Base-by-base conservation (phyloP, 2,329 filamentous ascomycete genomes). In the Fusarium keratoplasticum region DNA sequence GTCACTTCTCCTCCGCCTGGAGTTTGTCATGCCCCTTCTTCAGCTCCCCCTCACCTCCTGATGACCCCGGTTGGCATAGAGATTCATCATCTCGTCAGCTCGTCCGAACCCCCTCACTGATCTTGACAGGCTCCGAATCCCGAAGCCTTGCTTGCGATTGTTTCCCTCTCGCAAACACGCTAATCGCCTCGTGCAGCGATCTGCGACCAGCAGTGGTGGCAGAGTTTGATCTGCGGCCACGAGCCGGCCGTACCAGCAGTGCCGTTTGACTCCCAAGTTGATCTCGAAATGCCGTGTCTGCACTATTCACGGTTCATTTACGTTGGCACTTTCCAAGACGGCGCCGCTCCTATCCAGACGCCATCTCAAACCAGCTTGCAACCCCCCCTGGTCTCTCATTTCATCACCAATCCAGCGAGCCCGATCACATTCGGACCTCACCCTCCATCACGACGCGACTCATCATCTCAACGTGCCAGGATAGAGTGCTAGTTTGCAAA, bases 91-190 rank as follows among this genome's bases (percentile, higher is more conserved):
- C 40, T 55, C 68, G n/a, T 52, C 60, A 70, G 67, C 72, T 50
- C 75, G 64, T 62, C 61, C 57, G 68, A 65, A 70, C 67, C 69
- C 59, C 62, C 55, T 50, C 33, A 31, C 69, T 69, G 64, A 75
- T 71, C 64, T 61, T 61, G 55, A 38, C 44, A 63, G 47, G 44
- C 61, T 67, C 76, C 61, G 63, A 52, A 61, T 57, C 65, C 67
- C 75, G 74, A 70, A 44, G 40, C 57, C 70, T 78, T 69, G 62
- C 59, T 16, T 36, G 33, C 33, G 33, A 36, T 16, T 36, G 52
- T 64, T 47, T 54, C 33, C 47, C 20, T 38, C 50, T 61, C 40
- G 35, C 50, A 60, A 35, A 54, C 40, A 31, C 36, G 29, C 36
- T 63, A 61, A 61, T 50, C 65, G 66, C 65, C 52, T 67, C 57